Conservation (phyloP, 2,329 filamentous ascomycete genomes). For the Ophiostoma ulmi region DNA sequence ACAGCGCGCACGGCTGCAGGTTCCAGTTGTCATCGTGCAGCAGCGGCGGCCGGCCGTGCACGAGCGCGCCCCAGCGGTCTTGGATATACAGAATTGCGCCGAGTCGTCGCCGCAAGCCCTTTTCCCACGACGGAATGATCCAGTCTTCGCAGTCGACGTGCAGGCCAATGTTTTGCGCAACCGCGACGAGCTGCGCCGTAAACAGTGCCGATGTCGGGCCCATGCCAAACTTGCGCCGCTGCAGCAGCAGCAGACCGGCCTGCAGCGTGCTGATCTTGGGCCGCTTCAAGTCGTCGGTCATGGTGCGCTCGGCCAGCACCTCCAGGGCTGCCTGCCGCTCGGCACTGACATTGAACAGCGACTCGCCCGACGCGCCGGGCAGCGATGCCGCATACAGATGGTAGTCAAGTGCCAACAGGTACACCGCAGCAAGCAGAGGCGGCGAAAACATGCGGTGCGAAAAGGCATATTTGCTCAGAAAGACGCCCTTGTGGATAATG, state of each 20-base stretch:
- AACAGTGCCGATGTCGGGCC: constrained; percentile 76
- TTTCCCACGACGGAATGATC: constrained; percentile 85
- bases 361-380: background rate
- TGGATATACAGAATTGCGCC: constrained; percentile 93
- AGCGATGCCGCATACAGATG: constrained; percentile 11
- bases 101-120: constrained; percentile 73
- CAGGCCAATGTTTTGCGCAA: constrained; percentile 78
- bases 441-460: constrained; percentile 71
- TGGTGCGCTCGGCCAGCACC: constrained; percentile 11
- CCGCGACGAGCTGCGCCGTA: constrained; percentile 80
- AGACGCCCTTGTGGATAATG: constrained; percentile 74
- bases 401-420: constrained; percentile 64
- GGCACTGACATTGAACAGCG: background rate
- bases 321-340: constrained; percentile 12
- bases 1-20: constrained; percentile 37
- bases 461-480: constrained; percentile 70
- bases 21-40: constrained; percentile 47
- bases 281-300: constrained; percentile 62
- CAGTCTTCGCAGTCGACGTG: constrained; percentile 83
- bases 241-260: constrained; percentile 68
- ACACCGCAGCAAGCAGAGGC: constrained; percentile 71
- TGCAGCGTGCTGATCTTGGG: constrained; percentile 79
- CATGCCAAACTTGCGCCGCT: constrained; percentile 48
- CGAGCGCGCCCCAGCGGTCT: constrained; percentile 75
- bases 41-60: constrained; percentile 60